Conservation (phyloP, 345 rosid species). For the Euphorbia tirucalli region DNA sequence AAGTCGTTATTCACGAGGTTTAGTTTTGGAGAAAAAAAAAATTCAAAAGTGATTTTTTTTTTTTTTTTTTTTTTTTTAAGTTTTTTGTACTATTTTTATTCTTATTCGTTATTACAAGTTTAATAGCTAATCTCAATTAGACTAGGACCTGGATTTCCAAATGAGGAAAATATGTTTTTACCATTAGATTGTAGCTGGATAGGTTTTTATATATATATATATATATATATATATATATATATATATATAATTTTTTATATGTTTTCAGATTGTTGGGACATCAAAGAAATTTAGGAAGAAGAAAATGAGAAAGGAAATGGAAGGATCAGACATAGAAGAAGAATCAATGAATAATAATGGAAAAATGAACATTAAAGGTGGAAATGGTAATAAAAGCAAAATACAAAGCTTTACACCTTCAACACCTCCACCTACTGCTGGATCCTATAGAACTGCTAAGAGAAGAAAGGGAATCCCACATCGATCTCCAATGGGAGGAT, state of each 20-base stretch:
- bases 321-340: conserved; percentile 32
- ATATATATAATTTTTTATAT: too few relatives aligned
- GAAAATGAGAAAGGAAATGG: conserved; percentile 17
- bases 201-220: too few relatives aligned
- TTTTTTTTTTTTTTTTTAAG: too few relatives aligned
- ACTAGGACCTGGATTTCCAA: too few relatives aligned
- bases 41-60: too few relatives aligned
- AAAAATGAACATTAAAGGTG: not conserved
- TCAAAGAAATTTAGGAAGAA: conserved; percentile 52
- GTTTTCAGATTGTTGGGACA: conserved; percentile 59
- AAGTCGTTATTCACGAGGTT: not conserved
- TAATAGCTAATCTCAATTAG: too few relatives aligned
- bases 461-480: conserved; percentile 36
- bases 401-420: conserved; percentile 25
- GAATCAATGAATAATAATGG: conserved; percentile 19
- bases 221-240: too few relatives aligned
- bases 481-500: conserved; percentile 35
- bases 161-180: too few relatives aligned
- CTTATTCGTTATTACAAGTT: too few relatives aligned
- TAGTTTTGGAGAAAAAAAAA: not conserved
- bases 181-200: too few relatives aligned
- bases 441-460: conserved; percentile 22
- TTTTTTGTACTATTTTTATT: too few relatives aligned
- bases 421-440: conserved; percentile 31
- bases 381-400: conserved; percentile 4